Conservation (phyloP, 805 yeast genomes). For the Candida andamanensis region DNA sequence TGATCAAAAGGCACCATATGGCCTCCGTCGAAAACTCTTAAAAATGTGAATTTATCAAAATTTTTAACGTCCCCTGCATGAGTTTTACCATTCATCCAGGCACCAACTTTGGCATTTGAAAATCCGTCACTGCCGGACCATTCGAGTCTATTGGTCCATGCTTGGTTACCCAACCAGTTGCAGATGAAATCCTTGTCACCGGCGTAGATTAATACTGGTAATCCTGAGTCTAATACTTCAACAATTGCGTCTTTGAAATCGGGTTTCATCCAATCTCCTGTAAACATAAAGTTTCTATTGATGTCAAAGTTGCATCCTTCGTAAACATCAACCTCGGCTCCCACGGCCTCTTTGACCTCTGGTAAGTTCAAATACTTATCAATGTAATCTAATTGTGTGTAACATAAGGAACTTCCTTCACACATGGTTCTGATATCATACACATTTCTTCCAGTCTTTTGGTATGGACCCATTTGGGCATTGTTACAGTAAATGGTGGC, state of each 20-base stretch:
- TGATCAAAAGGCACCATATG: slow-evolving; percentile 95
- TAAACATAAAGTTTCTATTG: slow-evolving; percentile 71
- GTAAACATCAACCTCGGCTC: slow-evolving; percentile 82
- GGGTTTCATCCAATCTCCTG: slow-evolving; percentile 92
- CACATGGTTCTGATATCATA: slow-evolving; percentile 84
- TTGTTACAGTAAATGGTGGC: slow-evolving; percentile 88
- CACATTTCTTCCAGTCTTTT: slow-evolving; percentile 81
- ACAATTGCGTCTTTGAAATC: slow-evolving; percentile 51
- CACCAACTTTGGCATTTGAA: slow-evolving; percentile 32
- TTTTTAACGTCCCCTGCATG: slow-evolving; percentile 71
- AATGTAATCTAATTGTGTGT: slow-evolving; percentile 69
- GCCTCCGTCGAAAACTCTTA: slow-evolving; percentile 85
- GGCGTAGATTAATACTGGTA: slow-evolving; percentile 87
- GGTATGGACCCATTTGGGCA: slow-evolving; percentile 75
- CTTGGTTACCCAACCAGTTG: slow-evolving; percentile 88
- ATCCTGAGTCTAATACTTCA: slow-evolving; percentile 56
- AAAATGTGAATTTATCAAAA: slow-evolving; percentile 67
- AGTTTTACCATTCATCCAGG: slow-evolving; percentile 38
- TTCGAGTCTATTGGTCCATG: slow-evolving; percentile 66
- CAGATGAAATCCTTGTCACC: slow-evolving; percentile 93
- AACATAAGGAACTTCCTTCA: slow-evolving; percentile 66
- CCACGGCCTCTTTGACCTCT: slow-evolving; percentile 73
- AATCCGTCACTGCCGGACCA: slow-evolving; percentile 58
- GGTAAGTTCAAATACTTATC: slow-evolving; percentile 74
- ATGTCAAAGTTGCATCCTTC: slow-evolving; percentile 75